Conservation (phyloP, 164 flowering plant species). For the Macadamia integrifolia region DNA sequence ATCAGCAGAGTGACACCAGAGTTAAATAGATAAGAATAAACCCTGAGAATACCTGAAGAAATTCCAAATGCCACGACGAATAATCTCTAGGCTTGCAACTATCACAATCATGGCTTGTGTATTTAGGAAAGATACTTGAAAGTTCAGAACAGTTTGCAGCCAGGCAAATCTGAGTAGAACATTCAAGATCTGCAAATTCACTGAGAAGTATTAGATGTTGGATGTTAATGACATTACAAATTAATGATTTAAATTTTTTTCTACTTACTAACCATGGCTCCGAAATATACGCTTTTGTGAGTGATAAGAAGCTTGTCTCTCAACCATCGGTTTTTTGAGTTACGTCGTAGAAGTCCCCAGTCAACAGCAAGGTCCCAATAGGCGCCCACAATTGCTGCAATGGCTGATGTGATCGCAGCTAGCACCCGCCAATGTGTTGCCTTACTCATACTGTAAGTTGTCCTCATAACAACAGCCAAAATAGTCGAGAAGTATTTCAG, state of each 20-base stretch:
- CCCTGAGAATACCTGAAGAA: conserved; percentile 55
- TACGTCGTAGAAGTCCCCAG: not conserved
- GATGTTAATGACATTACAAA: no score
- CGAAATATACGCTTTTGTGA: conserved; percentile 49
- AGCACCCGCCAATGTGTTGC: conserved; percentile 38
- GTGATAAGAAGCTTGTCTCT: conserved; percentile 59
- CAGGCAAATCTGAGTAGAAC: conserved; percentile 62
- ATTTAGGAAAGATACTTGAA: conserved; percentile 36
- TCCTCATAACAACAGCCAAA: conserved; percentile 60
- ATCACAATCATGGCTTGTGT: conserved; percentile 26
- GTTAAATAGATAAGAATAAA: not conserved
- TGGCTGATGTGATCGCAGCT: conserved; percentile 46
- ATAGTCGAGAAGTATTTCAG: conserved; percentile 59
- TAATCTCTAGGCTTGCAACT: conserved; percentile 60
- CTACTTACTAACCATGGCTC: conserved; percentile 43
- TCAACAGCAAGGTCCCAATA: not conserved
- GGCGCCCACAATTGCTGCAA: conserved; percentile 33
- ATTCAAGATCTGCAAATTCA: conserved; percentile 42
- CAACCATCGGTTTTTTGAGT: conserved; percentile 45
- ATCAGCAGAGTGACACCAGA: no score
- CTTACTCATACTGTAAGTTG: conserved; percentile 35
- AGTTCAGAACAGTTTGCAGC: conserved; percentile 50
- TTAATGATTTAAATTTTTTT: not conserved
- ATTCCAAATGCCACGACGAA: conserved; percentile 80
- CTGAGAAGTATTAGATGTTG: no score